phyloP scores from a whole-genome alignment of 2,329 filamentous ascomycete genomes.

The Hymenoscyphus salicellus region DNA sequence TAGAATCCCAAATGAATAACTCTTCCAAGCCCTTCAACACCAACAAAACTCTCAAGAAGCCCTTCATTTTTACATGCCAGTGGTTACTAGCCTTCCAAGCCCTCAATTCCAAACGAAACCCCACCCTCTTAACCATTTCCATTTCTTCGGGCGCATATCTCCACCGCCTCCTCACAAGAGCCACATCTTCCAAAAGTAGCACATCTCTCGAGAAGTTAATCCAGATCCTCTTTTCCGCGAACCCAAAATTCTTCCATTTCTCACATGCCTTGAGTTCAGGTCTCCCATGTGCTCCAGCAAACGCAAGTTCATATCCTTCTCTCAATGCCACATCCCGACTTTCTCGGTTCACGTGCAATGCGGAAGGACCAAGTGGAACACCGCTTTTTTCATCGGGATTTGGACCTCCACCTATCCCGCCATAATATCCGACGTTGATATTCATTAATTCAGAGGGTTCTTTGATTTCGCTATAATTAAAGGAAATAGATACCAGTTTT shows the following conservation, averaged over 20 bases:
- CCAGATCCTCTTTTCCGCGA: slow-evolving; percentile 8
- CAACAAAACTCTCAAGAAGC: not conserved
- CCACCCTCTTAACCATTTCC: not conserved
- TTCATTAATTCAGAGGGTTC: not conserved
- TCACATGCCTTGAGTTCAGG: not conserved
- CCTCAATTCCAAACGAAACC: not conserved
- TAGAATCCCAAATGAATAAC: not conserved
- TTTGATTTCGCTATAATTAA: not conserved
- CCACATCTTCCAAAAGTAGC: not conserved
- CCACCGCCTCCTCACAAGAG: not conserved
- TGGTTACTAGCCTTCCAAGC: not conserved
- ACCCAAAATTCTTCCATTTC: not conserved
- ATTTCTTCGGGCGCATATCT: not conserved
- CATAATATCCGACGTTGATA: not conserved
- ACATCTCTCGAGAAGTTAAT: slow-evolving; percentile 7
- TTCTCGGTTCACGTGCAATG: not conserved
- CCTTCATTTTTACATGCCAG: not conserved
- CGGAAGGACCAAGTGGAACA: not conserved
- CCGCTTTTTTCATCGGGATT: too few species aligned
- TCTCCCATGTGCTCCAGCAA: not conserved
- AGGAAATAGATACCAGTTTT: not conserved
- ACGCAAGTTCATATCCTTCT: not conserved
- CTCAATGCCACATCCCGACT: slow-evolving; percentile 2
- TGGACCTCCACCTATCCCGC: not conserved
- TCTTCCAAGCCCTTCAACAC: not conserved